These are phyloP conservation scores for Protea cynaroides DNA, from an alignment of 164 flowering plant genomes.

Conservation along the genomic window DNA sequence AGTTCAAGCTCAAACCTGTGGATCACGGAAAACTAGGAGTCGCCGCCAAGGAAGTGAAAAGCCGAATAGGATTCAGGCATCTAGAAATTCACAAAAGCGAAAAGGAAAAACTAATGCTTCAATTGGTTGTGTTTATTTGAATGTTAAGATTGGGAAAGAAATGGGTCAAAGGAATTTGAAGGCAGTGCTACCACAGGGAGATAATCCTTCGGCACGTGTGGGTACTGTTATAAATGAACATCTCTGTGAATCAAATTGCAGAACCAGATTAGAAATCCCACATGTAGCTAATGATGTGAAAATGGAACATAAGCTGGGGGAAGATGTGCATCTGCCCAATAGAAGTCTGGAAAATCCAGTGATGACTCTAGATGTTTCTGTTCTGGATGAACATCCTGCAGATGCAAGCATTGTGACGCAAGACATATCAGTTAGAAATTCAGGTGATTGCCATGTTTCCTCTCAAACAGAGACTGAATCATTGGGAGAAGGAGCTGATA, in stretches of 20 bases:
- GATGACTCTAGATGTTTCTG: conserved; percentile 14
- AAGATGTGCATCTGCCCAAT: conserved; percentile 11
- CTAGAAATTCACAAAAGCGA: conserved; percentile 18
- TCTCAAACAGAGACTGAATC: conserved; percentile 20
- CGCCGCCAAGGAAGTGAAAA: conserved; percentile 22
- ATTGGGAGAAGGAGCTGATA: conserved; percentile 24
- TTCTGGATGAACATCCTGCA: conserved; percentile 16
- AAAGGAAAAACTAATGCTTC: conserved; percentile 20
- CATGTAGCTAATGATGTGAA: conserved; percentile 8
- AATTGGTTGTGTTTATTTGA: conserved; percentile 33
- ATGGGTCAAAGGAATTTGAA: conserved; percentile 13
- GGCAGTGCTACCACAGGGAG: conserved; percentile 19
- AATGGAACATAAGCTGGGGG: conserved; percentile 10
- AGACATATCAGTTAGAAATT: conserved; percentile 25
- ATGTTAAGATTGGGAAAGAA: conserved; percentile 44
- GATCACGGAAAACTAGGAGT: conserved; percentile 14
- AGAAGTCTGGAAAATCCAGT: conserved; percentile 11
- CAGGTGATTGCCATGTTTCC: conserved; percentile 16
- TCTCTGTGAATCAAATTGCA: conserved; percentile 6
- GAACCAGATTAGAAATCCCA: conserved; percentile 11
- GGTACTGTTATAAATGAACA: conserved; percentile 8
- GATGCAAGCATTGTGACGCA: conserved; percentile 20
- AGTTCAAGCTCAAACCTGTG: conserved; percentile 17
- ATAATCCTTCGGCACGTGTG: conserved; percentile 20
- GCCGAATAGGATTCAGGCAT: conserved; percentile 17